Evolutionary conservation across 352 stramenopile species (phyloP), one percentile per base, ranked within the genome.

Genomic region (Pythium oligandrum): DNA sequence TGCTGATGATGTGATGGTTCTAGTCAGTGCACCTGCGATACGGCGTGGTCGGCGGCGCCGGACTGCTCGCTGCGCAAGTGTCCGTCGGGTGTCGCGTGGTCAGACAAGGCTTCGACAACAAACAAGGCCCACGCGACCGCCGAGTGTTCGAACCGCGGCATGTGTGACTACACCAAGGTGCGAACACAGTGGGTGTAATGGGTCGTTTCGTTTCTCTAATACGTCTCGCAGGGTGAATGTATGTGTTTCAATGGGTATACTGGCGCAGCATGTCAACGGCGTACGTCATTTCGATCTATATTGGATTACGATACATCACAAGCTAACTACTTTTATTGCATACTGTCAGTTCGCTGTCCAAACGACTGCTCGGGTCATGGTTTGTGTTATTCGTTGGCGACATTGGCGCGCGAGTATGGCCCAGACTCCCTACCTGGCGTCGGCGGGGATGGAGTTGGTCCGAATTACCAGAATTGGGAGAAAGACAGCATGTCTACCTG

Each of bases 381-480:
- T 8, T 44, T 79, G 6, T 88, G 78, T 60, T 82, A 84, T 48
- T 83, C 78, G 17, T 55, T 83, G 42, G 71, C 68, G 7, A 72
- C 61, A 4, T 50, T 88, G 4, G 73, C 66, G 9, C 61, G 80
- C 7, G 46, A 74, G 44, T 86, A 86, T 39, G 75, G 78, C 0
- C 69, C 75, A 2, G 64, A 78, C 31, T 68, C 73, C 1, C 34
- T 65, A 3, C 62, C 75, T 42, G 56, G 62, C 1, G 44, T 70
- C 4, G 72, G 43, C 38, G 70, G 71, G 6, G 63, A 75, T 26
- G 79, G 78, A 3, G 39, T 76, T 9, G 82, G 75, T 1, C 77
- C 70, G 3, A 60, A 56, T 36, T 96, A 96, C 55, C 68, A 68
- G 0, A 96, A 96, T 63, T 96, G 86, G 86, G 86, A 96, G 51